Percentiles rank a stretch among this genome's conserved stretches.
These are phyloP conservation scores for Geosiphon pyriformis DNA, from an alignment of 192 early-diverging fungal genomes.

Conservation along the genomic window DNA sequence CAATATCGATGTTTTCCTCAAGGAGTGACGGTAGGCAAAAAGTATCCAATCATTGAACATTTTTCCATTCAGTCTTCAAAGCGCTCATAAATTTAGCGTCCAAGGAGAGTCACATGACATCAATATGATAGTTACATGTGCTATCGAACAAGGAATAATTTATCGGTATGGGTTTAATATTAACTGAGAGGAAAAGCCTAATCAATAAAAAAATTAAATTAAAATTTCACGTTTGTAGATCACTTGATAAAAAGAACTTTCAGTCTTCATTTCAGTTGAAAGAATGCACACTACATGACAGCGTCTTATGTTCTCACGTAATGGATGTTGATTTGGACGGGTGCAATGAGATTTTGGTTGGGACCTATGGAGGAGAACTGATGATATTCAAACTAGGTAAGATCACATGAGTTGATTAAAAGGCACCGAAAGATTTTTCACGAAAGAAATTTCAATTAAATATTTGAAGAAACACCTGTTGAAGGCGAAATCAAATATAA, in stretches of 20 bases:
- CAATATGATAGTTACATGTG: conserved; percentile 50
- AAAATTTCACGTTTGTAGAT: conserved; percentile 27
- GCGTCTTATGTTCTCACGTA: conserved; percentile 48
- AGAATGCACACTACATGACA: conserved; percentile 50
- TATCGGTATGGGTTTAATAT: conserved; percentile 37
- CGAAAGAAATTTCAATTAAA: no score
- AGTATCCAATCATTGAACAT: background rate
- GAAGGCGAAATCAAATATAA: conserved; percentile 27
- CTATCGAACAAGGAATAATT: conserved; percentile 48
- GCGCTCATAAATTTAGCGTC: no score
- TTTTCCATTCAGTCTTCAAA: no score
- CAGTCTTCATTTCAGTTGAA: conserved; percentile 34
- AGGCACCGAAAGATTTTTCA: no score
- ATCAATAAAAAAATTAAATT: background rate
- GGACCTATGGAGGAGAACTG: conserved; percentile 54
- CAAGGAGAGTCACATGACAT: no score
- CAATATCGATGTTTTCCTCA: conserved; percentile 16
- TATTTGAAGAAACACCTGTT: conserved; percentile 17
- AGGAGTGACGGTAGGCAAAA: conserved; percentile 13
- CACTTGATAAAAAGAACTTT: conserved; percentile 37
- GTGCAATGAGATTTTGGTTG: conserved; percentile 46
- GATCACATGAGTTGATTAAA: no score
- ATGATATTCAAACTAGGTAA: conserved; percentile 50
- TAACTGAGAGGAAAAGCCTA: background rate
- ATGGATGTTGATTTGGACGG: conserved; percentile 62